A percentile compares a stretch with the other conserved stretches of the same genome.
phyloP scores from a whole-genome alignment of 306 rosid genomes.

The Cicer pinnatifidum region DNA sequence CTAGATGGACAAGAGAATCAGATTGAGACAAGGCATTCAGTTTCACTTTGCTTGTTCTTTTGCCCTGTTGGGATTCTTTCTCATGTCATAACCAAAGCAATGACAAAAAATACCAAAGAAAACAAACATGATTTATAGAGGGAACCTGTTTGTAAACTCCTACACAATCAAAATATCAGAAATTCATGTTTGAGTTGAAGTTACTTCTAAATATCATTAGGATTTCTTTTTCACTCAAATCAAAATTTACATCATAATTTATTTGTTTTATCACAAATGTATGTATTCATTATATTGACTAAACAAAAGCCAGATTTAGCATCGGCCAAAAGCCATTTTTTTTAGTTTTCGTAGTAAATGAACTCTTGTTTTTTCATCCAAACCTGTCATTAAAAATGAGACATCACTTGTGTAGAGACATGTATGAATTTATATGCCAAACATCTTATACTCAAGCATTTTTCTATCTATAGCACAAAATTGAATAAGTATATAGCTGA shows the following conservation, averaged over 20 bases:
- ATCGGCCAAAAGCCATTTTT: too few relatives aligned
- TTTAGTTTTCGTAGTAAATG: too few relatives aligned
- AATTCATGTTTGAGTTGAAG: conserved; percentile 14
- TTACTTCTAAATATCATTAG: conserved; percentile 1
- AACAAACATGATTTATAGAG: conserved; percentile 30
- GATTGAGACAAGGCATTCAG: conserved; percentile 89
- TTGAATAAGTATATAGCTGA: neutral
- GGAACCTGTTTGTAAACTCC: neutral
- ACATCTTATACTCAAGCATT: too few relatives aligned
- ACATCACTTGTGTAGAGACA: conserved; percentile 38
- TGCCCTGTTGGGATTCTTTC: conserved; percentile 82
- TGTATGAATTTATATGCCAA: neutral
- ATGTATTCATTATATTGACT: neutral
- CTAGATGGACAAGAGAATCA: conserved; percentile 73
- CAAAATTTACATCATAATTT: conserved; percentile 19
- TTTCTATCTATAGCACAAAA: neutral
- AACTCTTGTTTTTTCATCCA: neutral
- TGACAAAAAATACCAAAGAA: conserved; percentile 44
- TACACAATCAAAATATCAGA: conserved; percentile 5
- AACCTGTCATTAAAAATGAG: conserved; percentile 44
- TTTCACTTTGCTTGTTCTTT: conserved; percentile 76
- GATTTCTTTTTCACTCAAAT: conserved; percentile 14
- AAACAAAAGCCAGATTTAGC: too few relatives aligned
- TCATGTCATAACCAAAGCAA: conserved; percentile 75
- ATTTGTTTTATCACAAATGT: conserved; percentile 10